These are phyloP conservation scores for Pyrus hybrid DNA, from an alignment of 331 rosid genomes.

Conservation along the genomic window DNA sequence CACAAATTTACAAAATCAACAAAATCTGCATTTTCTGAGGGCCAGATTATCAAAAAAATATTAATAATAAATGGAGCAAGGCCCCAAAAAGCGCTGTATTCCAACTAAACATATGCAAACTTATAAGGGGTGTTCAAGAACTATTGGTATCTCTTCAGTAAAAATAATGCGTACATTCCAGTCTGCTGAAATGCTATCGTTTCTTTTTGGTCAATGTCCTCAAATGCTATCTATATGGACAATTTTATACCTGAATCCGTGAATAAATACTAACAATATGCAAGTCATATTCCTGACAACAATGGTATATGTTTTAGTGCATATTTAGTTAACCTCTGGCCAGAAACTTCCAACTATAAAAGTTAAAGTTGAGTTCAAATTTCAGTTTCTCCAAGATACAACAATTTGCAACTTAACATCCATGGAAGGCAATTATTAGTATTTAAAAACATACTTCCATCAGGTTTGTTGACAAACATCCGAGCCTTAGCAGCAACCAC, in stretches of 20 bases:
- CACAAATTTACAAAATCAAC: neutral
- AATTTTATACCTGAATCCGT: neutral
- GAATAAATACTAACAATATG: neutral
- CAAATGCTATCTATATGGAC: neutral
- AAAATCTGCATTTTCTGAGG: neutral
- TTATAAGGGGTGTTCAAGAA: neutral
- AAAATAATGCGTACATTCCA: neutral
- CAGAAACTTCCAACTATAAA: neutral
- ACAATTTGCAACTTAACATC: neutral
- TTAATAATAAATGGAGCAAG: neutral
- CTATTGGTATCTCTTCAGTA: neutral
- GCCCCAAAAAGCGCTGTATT: neutral
- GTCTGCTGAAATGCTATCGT: neutral
- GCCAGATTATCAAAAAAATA: neutral
- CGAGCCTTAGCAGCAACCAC: conserved; percentile 99
- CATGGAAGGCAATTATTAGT: neutral
- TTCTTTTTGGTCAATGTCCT: neutral
- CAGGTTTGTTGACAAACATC: conserved; percentile 97
- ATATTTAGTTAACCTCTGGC: neutral
- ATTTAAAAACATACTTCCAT: conserved; percentile 69
- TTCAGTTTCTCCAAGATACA: neutral
- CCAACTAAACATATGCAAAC: neutral
- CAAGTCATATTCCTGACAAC: neutral
- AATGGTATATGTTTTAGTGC: neutral
- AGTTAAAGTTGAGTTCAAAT: neutral